phyloP scores from a whole-genome alignment of 495 filamentous ascomycete species.

The Darksidea phi region DNA sequence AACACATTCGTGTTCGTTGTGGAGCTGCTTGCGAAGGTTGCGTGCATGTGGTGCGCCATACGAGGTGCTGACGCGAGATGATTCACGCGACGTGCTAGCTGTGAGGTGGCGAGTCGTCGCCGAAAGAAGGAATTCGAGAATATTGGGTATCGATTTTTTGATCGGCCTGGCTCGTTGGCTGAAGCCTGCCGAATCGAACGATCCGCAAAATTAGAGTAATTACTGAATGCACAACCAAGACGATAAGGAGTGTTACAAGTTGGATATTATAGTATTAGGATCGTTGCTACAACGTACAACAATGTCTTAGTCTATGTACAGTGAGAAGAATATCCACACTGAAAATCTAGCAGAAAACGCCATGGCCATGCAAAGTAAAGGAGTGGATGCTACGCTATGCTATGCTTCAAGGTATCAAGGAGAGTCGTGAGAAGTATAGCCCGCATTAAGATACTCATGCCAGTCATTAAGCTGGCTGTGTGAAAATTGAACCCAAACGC shows the following conservation, averaged over 20 bases:
- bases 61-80: too few relatives aligned
- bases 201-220: neutral
- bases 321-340: neutral
- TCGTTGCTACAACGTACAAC: neutral
- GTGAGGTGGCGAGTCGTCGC: too few relatives aligned
- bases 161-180: neutral
- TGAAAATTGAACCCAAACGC: slow-evolving; percentile 1
- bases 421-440: slow-evolving; percentile 15
- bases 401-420: slow-evolving; percentile 10
- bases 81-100: too few relatives aligned
- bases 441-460: neutral
- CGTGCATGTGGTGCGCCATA: too few relatives aligned
- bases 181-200: neutral
- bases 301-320: neutral
- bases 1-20: too few relatives aligned
- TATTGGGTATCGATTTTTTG: neutral
- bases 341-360: slow-evolving; percentile 18
- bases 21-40: too few relatives aligned
- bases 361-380: slow-evolving; percentile 29
- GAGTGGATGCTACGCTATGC: slow-evolving; percentile 18
- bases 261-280: slow-evolving; percentile 27
- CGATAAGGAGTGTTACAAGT: slow-evolving; percentile 32
- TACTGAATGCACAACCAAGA: neutral
- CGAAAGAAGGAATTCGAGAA: too few relatives aligned
- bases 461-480: neutral